phyloP scores from a whole-genome alignment of 352 stramenopile genomes.

The Globisporangium solare region DNA sequence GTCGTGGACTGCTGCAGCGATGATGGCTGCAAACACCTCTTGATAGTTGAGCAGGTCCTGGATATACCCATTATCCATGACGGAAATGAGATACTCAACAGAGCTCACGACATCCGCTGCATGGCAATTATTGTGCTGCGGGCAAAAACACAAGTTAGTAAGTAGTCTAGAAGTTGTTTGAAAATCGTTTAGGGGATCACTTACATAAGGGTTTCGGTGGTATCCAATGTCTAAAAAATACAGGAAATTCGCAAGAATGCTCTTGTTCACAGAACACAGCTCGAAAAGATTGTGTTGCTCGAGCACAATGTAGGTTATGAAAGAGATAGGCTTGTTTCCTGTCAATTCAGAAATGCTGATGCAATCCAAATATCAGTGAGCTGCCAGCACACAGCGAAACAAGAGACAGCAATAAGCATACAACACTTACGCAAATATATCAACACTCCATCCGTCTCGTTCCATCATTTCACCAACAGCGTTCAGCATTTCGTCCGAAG shows the following conservation, averaged over 20 bases:
- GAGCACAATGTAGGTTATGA: slow-evolving; percentile 81
- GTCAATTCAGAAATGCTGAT: slow-evolving; percentile 53
- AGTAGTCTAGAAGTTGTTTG: background rate
- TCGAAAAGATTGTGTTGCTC: slow-evolving; percentile 82
- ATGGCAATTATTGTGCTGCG: slow-evolving; percentile 77
- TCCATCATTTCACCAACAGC: slow-evolving; percentile 68
- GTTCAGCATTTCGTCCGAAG: slow-evolving; percentile 60
- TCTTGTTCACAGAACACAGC: slow-evolving; percentile 66
- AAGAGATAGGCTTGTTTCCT: slow-evolving; percentile 72
- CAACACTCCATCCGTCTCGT: slow-evolving; percentile 66
- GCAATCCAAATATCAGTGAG: background rate
- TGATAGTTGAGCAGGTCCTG: slow-evolving; percentile 76
- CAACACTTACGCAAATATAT: slow-evolving; percentile 57
- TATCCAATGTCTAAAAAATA: slow-evolving; percentile 80
- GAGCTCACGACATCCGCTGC: slow-evolving; percentile 77
- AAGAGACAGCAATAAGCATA: background rate
- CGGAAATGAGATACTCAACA: slow-evolving; percentile 76
- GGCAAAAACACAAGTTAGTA: background rate
- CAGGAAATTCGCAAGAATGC: slow-evolving; percentile 73
- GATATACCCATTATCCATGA: slow-evolving; percentile 78
- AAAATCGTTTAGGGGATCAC: slow-evolving; percentile 11
- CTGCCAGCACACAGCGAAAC: background rate
- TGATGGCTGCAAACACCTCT: slow-evolving; percentile 74
- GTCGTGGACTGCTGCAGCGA: slow-evolving; percentile 81
- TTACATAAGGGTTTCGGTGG: slow-evolving; percentile 75